A percentile compares a stretch with the other conserved stretches of the same genome.
Conservation (phyloP, 1,284 basidiomycete genomes). For the Cystobasidium pallidum region DNA sequence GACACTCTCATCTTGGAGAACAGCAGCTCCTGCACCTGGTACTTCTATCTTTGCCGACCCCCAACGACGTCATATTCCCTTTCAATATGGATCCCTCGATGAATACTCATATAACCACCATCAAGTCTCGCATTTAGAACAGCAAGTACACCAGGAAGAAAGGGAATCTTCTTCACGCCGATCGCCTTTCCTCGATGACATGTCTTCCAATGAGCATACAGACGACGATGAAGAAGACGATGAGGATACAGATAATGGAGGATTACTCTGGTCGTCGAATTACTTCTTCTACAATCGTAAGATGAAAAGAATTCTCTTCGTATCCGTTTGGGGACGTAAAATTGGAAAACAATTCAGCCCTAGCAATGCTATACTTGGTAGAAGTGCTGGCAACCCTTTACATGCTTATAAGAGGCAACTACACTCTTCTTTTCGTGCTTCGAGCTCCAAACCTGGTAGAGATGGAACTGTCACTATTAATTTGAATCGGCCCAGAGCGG, state of each 20-base stretch:
- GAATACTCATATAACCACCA: constrained; percentile 13
- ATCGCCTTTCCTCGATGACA: not conserved
- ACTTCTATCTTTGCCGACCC: constrained; percentile 12
- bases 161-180: not conserved
- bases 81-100: constrained; percentile 23
- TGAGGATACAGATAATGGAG: constrained; percentile 65
- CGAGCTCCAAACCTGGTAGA: not conserved
- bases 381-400: constrained; percentile 25
- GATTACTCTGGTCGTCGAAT: constrained; percentile 92
- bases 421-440: not conserved
- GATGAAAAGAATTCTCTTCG: constrained; percentile 85
- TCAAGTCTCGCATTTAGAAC: not conserved
- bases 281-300: constrained; percentile 97
- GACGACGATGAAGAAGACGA: not conserved
- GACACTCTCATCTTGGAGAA: not conserved
- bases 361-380: constrained; percentile 18
- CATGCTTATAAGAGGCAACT: constrained; percentile 18
- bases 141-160: not conserved
- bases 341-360: constrained; percentile 57
- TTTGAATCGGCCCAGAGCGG: constrained; percentile 16
- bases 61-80: not conserved
- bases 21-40: constrained; percentile 1
- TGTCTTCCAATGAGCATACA: not conserved
- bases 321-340: constrained; percentile 89
- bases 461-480: constrained; percentile 21